Percentiles rank a stretch among this genome's conserved stretches.
These are phyloP conservation scores for Tympanopsis confertula DNA, from an alignment of 2,329 filamentous ascomycete species.

Conservation along the genomic window DNA sequence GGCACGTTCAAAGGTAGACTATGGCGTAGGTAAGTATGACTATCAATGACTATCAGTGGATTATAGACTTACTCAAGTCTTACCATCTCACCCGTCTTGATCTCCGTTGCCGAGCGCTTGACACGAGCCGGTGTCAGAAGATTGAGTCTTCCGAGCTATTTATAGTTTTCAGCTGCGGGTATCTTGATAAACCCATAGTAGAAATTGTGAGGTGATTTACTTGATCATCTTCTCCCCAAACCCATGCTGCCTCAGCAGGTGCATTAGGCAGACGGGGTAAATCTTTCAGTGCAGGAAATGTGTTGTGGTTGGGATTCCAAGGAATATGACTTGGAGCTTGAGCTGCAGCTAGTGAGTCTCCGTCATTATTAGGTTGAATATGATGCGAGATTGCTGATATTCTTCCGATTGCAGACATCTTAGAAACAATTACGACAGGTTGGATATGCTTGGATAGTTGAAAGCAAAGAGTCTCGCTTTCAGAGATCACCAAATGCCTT, in stretches of 20 bases:
- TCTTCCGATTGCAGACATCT: no score
- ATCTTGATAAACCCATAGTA: no score
- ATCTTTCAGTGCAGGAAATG: conserved; percentile 38
- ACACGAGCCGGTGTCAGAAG: conserved; percentile 42
- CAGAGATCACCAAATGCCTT: no score
- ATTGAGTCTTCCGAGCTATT: conserved; percentile 36
- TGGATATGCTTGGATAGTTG: no score
- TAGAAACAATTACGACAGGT: no score
- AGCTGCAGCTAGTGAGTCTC: no score
- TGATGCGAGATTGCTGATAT: no score
- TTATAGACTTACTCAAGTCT: conserved; percentile 31
- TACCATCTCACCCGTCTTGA: conserved; percentile 41
- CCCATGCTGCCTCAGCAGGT: conserved; percentile 44
- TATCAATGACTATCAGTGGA: background rate
- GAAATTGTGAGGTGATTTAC: conserved; percentile 15
- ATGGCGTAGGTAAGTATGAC: conserved; percentile 4
- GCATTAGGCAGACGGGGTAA: conserved; percentile 36
- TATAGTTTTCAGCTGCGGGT: no score
- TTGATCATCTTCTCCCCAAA: conserved; percentile 44
- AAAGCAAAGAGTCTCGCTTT: no score
- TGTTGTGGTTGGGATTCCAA: conserved; percentile 13
- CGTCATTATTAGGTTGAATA: no score
- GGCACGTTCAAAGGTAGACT: conserved; percentile 40
- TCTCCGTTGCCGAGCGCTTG: conserved; percentile 37
- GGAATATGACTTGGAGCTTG: background rate